These are phyloP conservation scores for Seiridium unicorne DNA, from an alignment of 2,329 filamentous ascomycete species.

Conservation along the genomic window DNA sequence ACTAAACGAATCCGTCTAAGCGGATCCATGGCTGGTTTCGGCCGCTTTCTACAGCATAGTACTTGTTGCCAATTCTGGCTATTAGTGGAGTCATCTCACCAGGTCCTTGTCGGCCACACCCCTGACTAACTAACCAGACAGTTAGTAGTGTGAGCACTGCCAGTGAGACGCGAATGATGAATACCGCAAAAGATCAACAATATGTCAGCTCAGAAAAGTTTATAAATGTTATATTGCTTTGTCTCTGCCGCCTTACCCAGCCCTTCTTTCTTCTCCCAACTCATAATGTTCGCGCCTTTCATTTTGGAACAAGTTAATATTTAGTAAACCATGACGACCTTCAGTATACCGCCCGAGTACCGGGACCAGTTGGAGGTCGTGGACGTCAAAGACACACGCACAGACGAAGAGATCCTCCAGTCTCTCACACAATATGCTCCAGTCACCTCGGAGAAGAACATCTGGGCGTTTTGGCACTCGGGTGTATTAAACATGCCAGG, in stretches of 20 bases:
- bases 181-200: too few relatives aligned
- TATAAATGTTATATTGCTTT: too few relatives aligned
- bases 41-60: not conserved
- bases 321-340: not conserved
- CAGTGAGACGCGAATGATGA: too few relatives aligned
- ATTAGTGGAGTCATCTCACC: not conserved
- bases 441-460: constrained; percentile 36
- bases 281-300: too few relatives aligned
- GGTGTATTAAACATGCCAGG: constrained; percentile 30
- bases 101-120: not conserved
- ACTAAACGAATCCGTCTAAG: too few relatives aligned
- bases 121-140: too few relatives aligned
- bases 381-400: constrained; percentile 9
- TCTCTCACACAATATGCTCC: constrained; percentile 15
- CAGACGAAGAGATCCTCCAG: constrained; percentile 18
- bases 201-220: too few relatives aligned
- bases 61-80: not conserved
- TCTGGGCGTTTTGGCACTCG: constrained; percentile 42
- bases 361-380: constrained; percentile 14
- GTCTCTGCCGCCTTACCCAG: too few relatives aligned
- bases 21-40: too few relatives aligned
- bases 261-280: too few relatives aligned
- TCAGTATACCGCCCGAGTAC: constrained; percentile 14
- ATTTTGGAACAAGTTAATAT: not conserved
- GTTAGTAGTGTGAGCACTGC: too few relatives aligned